Conservation (phyloP, 345 rosid species). For the Populus pruinosa region DNA sequence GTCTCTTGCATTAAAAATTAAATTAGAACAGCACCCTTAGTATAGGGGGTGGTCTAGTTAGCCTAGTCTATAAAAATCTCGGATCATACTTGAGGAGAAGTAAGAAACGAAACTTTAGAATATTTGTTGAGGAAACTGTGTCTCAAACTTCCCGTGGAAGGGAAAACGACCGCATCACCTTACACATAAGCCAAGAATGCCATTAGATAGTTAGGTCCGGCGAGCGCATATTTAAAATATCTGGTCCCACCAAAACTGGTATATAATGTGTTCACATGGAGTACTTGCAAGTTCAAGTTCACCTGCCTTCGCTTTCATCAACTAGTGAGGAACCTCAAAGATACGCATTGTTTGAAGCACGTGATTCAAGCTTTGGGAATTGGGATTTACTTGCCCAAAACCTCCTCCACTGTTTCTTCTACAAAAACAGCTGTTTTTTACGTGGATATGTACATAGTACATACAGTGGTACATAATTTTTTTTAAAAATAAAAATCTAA, state of each 20-base stretch:
- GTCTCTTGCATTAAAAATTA: too few relatives aligned
- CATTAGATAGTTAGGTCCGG: background rate
- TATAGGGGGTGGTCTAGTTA: too few relatives aligned
- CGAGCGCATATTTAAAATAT: too few relatives aligned
- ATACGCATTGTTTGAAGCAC: constrained; percentile 2
- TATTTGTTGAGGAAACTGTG: background rate
- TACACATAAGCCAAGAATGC: background rate
- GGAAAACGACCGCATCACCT: background rate
- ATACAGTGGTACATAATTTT: too few relatives aligned
- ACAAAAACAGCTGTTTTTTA: too few relatives aligned
- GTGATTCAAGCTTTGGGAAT: constrained; percentile 15
- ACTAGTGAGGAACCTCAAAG: background rate
- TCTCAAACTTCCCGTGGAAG: background rate
- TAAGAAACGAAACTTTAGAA: background rate
- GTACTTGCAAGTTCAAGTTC: constrained; percentile 6
- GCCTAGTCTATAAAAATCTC: too few relatives aligned
- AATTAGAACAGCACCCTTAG: too few relatives aligned
- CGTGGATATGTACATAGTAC: too few relatives aligned
- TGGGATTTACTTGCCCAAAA: background rate
- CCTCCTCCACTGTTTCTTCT: background rate
- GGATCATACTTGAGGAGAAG: background rate
- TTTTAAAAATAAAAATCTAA: too few relatives aligned
- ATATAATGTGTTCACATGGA: background rate
- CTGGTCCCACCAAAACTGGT: too few relatives aligned
- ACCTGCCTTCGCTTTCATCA: background rate